Conservation (phyloP, 768 basidiomycete genomes). For the Tricholoma saponaceum region DNA sequence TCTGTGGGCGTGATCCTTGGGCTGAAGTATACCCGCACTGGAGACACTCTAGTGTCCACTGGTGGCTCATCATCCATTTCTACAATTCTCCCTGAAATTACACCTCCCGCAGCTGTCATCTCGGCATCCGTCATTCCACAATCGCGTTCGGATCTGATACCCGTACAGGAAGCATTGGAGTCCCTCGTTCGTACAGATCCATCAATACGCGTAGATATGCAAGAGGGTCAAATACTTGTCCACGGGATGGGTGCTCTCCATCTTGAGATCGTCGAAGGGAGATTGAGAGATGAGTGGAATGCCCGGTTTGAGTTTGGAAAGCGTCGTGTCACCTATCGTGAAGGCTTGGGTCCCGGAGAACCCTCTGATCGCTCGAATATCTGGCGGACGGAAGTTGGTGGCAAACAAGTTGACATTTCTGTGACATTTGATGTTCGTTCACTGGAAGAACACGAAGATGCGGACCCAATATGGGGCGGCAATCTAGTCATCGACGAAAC, state of each 20-base stretch:
- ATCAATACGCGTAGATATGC: conserved; percentile 74
- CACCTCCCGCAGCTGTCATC: conserved; percentile 80
- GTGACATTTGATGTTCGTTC: conserved; percentile 55
- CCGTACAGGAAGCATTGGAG: conserved; percentile 72
- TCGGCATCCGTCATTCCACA: conserved; percentile 79
- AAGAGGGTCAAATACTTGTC: conserved; percentile 80
- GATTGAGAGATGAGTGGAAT: conserved; percentile 77
- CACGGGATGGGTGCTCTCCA: conserved; percentile 85
- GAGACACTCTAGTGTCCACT: conserved; percentile 72
- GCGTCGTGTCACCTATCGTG: conserved; percentile 79
- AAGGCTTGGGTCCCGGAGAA: conserved; percentile 39
- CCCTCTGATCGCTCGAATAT: conserved; percentile 31
- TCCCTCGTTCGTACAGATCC: conserved; percentile 82
- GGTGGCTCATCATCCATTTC: conserved; percentile 34
- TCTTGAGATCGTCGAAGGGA: conserved; percentile 84
- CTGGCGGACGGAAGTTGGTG: conserved; percentile 64
- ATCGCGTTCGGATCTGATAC: conserved; percentile 72
- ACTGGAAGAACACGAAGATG: conserved; percentile 49
- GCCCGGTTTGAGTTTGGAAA: conserved; percentile 72
- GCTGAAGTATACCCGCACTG: conserved; percentile 79
- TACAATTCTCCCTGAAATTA: conserved; percentile 55
- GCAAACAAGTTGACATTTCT: conserved; percentile 46
- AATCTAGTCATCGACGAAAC: conserved; percentile 62
- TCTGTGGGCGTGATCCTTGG: conserved; percentile 84
- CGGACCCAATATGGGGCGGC: conserved; percentile 71